Base-by-base conservation (phyloP, 2,329 filamentous ascomycete species). In the Colletotrichum gigasporum region DNA sequence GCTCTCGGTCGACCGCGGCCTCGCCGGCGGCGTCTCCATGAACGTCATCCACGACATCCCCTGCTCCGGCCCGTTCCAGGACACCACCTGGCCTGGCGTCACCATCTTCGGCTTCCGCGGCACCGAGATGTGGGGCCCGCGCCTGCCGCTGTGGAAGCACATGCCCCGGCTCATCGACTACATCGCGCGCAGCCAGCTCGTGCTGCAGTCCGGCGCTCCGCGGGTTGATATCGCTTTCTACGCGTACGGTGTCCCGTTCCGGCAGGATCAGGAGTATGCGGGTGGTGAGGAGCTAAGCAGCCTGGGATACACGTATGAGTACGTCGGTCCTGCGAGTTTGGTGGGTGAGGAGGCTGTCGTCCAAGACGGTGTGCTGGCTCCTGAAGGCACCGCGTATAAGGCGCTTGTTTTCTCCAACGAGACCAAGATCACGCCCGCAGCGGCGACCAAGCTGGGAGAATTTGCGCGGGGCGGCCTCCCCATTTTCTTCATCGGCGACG, bases 41-140 rank as follows among this genome's bases (percentile, higher is more conserved):
- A 65, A 69, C 32, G 69, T 70, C 6, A 53, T 71, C 9, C 70
- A 71, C 47, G 69, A 68, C n/a, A 63, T 66, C 14, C 45, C 68
- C 3, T 71, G 69, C 58, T 44, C 58, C 18, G 70, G 69, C 5
- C 44, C 65, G 6, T 71, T 69, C 22, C 39, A 58, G 2, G 58
- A 63, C 14, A 71, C 70, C 1, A 69, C 67, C 8, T 71, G 67
- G 70, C 70, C 70, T 5, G 70, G 69, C 2, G 69, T 67, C 53
- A 68, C 67, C 10, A 63, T 68, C 11, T 71, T 71, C 52, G 61
- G 68, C 24, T 70, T 67, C 35, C 45, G 67, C 30, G 70, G 66
- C 35, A 58, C 60, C 14, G 69, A 71, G 35, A 68, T 69, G 63
- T 71, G 69, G 69, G 67, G 67, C 16, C 63, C 61, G 4, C 41